phyloP scores from a whole-genome alignment of 2,329 filamentous ascomycete species.

The Aspergillus japonicus region DNA sequence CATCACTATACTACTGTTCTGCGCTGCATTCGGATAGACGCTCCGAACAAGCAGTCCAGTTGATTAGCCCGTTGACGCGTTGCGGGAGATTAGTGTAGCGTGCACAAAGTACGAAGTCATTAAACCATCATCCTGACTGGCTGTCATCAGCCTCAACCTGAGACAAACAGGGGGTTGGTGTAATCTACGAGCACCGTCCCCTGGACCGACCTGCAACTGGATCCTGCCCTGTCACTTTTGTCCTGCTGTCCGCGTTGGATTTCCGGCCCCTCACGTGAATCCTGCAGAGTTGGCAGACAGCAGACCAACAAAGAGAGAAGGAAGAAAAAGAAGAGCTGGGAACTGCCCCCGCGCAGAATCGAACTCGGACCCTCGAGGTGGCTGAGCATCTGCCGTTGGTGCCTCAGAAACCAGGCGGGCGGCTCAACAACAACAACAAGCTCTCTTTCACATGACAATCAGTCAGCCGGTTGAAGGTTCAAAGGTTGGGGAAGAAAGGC shows the following conservation, averaged over 20 bases:
- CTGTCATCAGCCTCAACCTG: slow-evolving; percentile 6
- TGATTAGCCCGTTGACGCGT: neutral
- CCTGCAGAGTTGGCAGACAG: neutral
- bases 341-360: neutral
- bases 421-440: slow-evolving; percentile 8
- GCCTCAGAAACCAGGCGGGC: neutral
- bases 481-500: neutral
- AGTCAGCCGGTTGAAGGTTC: neutral
- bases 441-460: neutral
- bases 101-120: neutral
- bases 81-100: neutral
- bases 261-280: neutral
- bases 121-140: neutral
- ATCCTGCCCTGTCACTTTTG: neutral
- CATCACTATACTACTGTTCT: neutral
- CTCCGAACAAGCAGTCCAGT: neutral
- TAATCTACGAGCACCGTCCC: neutral
- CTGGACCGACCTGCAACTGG: neutral
- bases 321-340: neutral
- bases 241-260: neutral
- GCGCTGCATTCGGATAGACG: neutral
- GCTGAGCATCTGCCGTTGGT: neutral
- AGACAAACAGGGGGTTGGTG: slow-evolving; percentile 4
- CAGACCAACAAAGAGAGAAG: neutral
- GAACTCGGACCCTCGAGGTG: neutral